Evolutionary conservation across 768 basidiomycete species (phyloP).

Genomic region (Leucosporidium creatinivorum): DNA sequence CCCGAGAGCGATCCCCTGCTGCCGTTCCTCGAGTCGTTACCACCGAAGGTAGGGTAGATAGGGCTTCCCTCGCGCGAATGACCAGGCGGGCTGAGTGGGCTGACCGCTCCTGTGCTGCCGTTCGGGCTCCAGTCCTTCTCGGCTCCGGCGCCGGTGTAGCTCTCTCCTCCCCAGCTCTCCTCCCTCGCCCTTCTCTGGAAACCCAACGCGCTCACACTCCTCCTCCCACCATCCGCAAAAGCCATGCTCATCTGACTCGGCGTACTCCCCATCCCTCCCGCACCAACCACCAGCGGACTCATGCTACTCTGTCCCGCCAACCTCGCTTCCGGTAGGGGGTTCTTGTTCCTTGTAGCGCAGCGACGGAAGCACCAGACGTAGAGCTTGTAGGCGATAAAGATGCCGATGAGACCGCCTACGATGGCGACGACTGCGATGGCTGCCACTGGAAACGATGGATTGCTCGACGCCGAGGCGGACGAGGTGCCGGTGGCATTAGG

Average conservation of each 20-base stretch:
- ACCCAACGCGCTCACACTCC: conserved; percentile 16
- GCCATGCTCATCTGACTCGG: conserved; percentile 24
- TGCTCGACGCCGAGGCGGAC: not conserved
- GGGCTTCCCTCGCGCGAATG: not conserved
- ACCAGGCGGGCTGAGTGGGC: not conserved
- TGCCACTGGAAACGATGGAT: conserved; percentile 21
- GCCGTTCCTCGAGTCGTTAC: not conserved
- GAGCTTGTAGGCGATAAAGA: conserved; percentile 22
- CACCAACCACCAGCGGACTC: not conserved
- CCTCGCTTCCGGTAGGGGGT: conserved; percentile 1
- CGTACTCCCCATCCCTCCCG: not conserved
- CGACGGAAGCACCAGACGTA: conserved; percentile 17
- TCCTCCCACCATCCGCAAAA: not conserved
- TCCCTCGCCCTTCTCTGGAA: conserved; percentile 7
- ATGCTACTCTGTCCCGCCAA: not conserved
- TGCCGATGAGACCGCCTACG: conserved; percentile 12
- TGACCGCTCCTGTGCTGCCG: not conserved
- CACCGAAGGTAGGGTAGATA: not conserved
- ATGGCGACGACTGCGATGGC: conserved; percentile 28
- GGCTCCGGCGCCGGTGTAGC: not conserved
- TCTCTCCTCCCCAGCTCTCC: conserved; percentile 27
- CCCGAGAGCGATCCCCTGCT: not conserved
- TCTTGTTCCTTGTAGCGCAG: not conserved
- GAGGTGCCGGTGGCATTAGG: not conserved
- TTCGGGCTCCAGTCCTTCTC: not conserved